Conservation (phyloP, 2,329 filamentous ascomycete genomes). For the Aureobasidium subglaciale region DNA sequence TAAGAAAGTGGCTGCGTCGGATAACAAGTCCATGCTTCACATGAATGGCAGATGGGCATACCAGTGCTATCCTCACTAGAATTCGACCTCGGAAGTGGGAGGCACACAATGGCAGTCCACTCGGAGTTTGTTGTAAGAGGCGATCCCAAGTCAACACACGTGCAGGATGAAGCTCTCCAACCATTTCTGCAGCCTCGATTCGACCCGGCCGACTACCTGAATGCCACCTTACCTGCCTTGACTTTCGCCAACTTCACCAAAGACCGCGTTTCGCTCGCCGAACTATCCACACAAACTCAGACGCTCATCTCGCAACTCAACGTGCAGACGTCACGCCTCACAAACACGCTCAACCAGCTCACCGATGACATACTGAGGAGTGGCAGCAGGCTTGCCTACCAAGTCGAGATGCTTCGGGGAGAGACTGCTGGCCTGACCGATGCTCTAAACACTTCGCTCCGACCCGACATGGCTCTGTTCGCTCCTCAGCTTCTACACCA, state of each 20-base stretch:
- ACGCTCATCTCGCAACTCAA: slow-evolving; percentile 79
- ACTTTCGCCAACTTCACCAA: slow-evolving; percentile 39
- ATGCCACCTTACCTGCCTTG: slow-evolving; percentile 66
- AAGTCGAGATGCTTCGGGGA: slow-evolving; percentile 87
- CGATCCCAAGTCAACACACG: slow-evolving; percentile 47
- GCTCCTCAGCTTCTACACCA: slow-evolving; percentile 30
- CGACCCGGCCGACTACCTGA: slow-evolving; percentile 79
- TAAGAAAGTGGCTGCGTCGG: neutral
- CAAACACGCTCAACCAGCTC: slow-evolving; percentile 73
- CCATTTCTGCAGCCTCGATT: slow-evolving; percentile 72
- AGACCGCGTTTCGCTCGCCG: slow-evolving; percentile 51
- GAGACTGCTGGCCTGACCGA: slow-evolving; percentile 78
- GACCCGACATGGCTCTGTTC: slow-evolving; percentile 66
- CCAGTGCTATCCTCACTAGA: neutral
- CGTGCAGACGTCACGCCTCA: slow-evolving; percentile 77
- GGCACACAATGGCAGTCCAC: slow-evolving; percentile 12
- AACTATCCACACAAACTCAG: slow-evolving; percentile 75
- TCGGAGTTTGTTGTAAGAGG: slow-evolving; percentile 14
- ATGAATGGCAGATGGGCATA: neutral
- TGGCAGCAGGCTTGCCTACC: slow-evolving; percentile 81
- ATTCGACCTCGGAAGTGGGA: neutral
- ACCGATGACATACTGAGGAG: slow-evolving; percentile 93
- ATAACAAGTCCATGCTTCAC: neutral
- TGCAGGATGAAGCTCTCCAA: slow-evolving; percentile 64
- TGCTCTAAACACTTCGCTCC: slow-evolving; percentile 63